A percentile compares a stretch with the other conserved stretches of the same genome.
Evolutionary conservation across 2,329 filamentous ascomycete genomes (phyloP).

Genomic region (Emergomyces africanus): DNA sequence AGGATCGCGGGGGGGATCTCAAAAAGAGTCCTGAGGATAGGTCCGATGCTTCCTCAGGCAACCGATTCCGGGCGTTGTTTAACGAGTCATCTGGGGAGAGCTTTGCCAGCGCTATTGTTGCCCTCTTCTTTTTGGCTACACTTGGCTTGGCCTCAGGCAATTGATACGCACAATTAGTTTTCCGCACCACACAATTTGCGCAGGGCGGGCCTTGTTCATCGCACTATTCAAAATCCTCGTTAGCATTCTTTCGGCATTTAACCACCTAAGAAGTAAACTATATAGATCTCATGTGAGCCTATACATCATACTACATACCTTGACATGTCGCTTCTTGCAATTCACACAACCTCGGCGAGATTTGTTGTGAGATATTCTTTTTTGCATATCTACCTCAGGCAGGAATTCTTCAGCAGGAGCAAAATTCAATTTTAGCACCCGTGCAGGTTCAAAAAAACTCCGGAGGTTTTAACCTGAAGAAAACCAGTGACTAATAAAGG

Average conservation of each 20-base stretch:
- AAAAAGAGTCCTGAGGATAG: background rate
- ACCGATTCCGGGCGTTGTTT: background rate
- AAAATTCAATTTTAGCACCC: too few relatives aligned
- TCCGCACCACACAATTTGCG: constrained; percentile 8
- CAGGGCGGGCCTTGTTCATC: constrained; percentile 12
- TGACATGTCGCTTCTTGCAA: constrained; percentile 3
- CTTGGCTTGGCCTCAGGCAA: background rate
- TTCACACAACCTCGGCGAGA: constrained; percentile 1
- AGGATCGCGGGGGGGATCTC: background rate
- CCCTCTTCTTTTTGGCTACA: background rate
- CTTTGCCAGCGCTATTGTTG: background rate
- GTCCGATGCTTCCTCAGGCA: background rate
- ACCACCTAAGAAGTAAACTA: background rate
- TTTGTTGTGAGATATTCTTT: constrained; percentile 3
- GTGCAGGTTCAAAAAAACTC: background rate
- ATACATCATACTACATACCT: background rate
- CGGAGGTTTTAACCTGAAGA: background rate
- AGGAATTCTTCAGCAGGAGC: background rate
- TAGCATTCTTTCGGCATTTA: background rate
- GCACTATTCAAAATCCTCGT: background rate
- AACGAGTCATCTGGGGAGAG: background rate
- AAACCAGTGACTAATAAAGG: too few relatives aligned
- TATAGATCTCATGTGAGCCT: background rate
- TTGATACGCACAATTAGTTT: constrained; percentile 8
- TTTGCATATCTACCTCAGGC: background rate